Evolutionary conservation across 768 basidiomycete species (phyloP).

Genomic region (Trametes elegans): DNA sequence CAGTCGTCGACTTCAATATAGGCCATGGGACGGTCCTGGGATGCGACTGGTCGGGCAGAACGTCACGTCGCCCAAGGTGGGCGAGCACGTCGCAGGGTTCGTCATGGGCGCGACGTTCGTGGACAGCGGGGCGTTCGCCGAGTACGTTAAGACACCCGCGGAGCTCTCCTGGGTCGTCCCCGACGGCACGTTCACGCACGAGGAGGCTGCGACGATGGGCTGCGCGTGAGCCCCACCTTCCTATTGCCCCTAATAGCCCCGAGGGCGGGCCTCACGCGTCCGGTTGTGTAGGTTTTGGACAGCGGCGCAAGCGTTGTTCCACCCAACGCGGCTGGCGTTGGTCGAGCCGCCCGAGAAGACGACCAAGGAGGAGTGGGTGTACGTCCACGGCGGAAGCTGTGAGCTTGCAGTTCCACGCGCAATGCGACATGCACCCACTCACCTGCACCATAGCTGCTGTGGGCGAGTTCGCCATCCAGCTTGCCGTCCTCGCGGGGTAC

Average conservation of each 20-base stretch:
- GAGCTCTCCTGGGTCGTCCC: conserved; percentile 23
- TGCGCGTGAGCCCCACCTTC: conserved; percentile 24
- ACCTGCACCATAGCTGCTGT: conserved; percentile 26
- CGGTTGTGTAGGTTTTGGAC: conserved; percentile 16
- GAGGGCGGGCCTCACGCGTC: background rate
- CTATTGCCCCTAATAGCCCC: too few relatives aligned
- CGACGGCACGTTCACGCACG: conserved; percentile 11
- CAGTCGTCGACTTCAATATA: conserved; percentile 1
- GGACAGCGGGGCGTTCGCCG: conserved; percentile 27
- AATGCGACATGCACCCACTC: too few relatives aligned
- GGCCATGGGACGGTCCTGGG: conserved; percentile 21
- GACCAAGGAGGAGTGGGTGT: conserved; percentile 17
- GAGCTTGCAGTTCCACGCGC: background rate
- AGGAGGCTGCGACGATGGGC: conserved; percentile 22
- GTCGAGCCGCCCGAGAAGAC: conserved; percentile 19
- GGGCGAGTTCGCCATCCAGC: conserved; percentile 38
- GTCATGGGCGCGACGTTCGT: conserved; percentile 25
- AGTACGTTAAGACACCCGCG: conserved; percentile 27
- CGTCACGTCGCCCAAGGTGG: conserved; percentile 21
- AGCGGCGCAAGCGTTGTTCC: conserved; percentile 21
- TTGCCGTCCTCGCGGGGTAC: conserved; percentile 42
- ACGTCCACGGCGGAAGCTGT: conserved; percentile 24
- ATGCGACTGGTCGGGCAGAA: conserved; percentile 25
- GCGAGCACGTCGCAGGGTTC: conserved; percentile 30
- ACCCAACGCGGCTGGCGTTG: conserved; percentile 18